Evolutionary conservation across 139 green algal species (phyloP).

Genomic region (Micractinium sp.): DNA sequence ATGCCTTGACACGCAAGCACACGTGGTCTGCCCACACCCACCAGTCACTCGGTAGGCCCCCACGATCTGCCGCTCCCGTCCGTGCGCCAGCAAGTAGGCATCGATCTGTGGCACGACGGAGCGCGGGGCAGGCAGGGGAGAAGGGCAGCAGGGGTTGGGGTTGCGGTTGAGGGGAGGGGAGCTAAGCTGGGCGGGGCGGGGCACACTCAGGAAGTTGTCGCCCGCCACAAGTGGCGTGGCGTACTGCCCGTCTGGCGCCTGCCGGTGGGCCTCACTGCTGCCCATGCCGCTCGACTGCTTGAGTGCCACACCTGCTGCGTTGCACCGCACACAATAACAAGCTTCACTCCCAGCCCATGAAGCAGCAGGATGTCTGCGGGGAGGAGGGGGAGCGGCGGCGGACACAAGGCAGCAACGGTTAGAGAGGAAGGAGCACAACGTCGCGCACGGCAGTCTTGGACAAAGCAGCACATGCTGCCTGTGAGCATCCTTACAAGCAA

Average conservation of each 20-base stretch:
- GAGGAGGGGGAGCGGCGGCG: background rate
- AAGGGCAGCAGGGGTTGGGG: background rate
- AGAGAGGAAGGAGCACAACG: background rate
- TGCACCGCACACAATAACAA: conserved; percentile 90
- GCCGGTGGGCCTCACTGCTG: background rate
- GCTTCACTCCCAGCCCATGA: conserved; percentile 85
- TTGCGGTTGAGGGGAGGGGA: background rate
- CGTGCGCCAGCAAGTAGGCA: conserved; percentile 36
- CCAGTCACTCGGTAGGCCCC: conserved; percentile 89
- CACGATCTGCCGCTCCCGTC: conserved; percentile 57
- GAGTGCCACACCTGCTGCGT: conserved; percentile 49
- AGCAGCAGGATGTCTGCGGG: conserved; percentile 86
- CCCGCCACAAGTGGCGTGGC: background rate
- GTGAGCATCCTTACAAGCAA: no score
- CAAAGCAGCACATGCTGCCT: background rate
- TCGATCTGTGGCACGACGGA: conserved; percentile 30
- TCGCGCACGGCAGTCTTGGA: background rate
- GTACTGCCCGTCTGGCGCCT: background rate
- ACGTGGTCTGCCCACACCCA: background rate
- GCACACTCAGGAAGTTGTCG: background rate
- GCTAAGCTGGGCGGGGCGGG: background rate
- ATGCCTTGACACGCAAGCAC: no score
- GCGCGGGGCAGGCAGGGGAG: background rate
- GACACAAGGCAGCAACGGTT: background rate
- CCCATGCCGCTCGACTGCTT: background rate